Evolutionary conservation across 1,284 basidiomycete species (phyloP), one percentile per base, ranked within the genome.

Genomic region (Trametes pubescens): DNA sequence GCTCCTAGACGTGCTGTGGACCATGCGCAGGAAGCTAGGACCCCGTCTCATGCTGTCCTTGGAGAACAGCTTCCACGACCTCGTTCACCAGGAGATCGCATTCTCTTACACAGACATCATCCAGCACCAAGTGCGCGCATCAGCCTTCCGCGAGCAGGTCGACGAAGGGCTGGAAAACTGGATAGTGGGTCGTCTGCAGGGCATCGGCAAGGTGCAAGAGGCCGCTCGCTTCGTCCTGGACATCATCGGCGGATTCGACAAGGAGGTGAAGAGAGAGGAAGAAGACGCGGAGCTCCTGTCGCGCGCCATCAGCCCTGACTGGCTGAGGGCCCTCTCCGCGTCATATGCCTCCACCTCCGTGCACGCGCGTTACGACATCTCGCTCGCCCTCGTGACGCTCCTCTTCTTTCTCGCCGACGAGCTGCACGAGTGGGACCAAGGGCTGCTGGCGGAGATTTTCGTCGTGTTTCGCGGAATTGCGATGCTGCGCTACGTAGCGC

Each of bases 401-500:
- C 79, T 93, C n/a, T 87, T 92, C 71, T 90, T 92, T 78, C 79
- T 91, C 58, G 81, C 87, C 7, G 84, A 88, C 26, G 83, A 87
- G 35, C 77, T 91, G 21, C 75, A 78, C 37, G 75, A 80, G 37
- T 91, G 88, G 86, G 86, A 90, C 69, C 84, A 87, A 26, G 79
- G 84, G 18, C 71, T 92, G 35, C 76, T 93, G 34, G 86, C 86
- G 14, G 91, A 93, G 72, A 82, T 91, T 29, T 89, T 93, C 73
- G 89, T 89, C 14, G 85, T 92, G n/a, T 93, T 91, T 71, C 84
- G 92, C 35, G 90, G 90, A 21, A 77, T 90, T 26, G 85, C 88
- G 21, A 89, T 91, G 79, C 76, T 92, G 29, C 88, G 86, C 34
- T 83, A 82, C 63, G 79, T 87, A 53, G 78, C 82, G 22, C 79